Base-by-base conservation (phyloP, 768 basidiomycete genomes). In the Aureoboletus auriporus region DNA sequence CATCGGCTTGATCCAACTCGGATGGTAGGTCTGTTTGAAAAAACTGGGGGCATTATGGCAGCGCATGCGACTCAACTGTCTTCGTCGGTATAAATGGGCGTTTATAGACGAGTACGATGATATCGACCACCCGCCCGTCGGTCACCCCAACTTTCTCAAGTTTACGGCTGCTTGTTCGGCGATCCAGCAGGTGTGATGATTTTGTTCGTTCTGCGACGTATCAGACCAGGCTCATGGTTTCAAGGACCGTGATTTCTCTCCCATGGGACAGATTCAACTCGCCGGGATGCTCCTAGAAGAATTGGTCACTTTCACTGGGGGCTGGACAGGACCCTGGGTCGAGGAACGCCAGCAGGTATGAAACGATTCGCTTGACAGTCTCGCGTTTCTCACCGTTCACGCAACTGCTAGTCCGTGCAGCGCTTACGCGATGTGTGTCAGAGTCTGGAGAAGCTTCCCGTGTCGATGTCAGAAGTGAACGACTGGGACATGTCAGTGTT, bases 1-100 rank as follows among this genome's bases (percentile, higher is more conserved):
- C 33, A 3, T 37, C 12, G 26, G 37, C 39, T 28, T 48, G 26
- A 39, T n/a, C 2, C 2, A 11, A 23, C 2, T 6, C 0, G 39
- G 8, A 3, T 17, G n/a, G 9, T 42, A 86, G 82, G 69, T 78
- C 10, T 76, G 76, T 4, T 62, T 78, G 45, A 73, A 74, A 14
- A 59, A 73, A 12, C 63, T 78, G 16, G 74, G 74, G 2, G 69
- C 75, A 11, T 70, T 78, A 16, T 75, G 75, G 71, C 69, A 71
- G 42, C 77, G 76, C 16, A 73, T 77, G 54, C 67, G 74, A 20
- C 73, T 81, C 37, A 84, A 81, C 56, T 82, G 84, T 58, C 62
- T 73, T 34, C 74, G 82, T 12, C 76, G 89, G 31, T 88, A 88
- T 57, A 91, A 91, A 59, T 91, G 89, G 89, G 82, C 86, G 0